phyloP scores from a whole-genome alignment of 2,329 filamentous ascomycete genomes.

The Lachnellula occidentalis region DNA sequence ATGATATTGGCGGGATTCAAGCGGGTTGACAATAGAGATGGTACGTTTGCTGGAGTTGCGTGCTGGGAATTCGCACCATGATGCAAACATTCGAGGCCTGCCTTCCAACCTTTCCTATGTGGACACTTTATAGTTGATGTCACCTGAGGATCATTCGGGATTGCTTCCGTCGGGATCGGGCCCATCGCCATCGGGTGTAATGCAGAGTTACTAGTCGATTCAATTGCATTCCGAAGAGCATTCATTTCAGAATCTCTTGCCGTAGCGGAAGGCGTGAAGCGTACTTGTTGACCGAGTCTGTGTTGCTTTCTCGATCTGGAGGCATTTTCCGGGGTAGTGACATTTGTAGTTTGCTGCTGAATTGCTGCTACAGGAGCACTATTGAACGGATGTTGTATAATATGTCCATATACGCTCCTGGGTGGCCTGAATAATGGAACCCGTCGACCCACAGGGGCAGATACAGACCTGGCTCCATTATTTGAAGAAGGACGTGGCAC shows the following conservation, averaged over 20 bases:
- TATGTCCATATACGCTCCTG: slow-evolving; percentile 26
- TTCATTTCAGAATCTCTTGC: slow-evolving; percentile 21
- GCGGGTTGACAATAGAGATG: neutral
- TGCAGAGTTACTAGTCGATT: slow-evolving; percentile 12
- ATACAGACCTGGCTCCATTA: slow-evolving; percentile 3
- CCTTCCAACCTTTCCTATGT: slow-evolving; percentile 8
- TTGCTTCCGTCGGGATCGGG: slow-evolving; percentile 1
- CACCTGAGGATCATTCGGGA: neutral
- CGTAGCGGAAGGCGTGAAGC: slow-evolving; percentile 24
- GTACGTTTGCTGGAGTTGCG: neutral
- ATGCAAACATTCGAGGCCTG: neutral
- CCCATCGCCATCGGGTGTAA: slow-evolving; percentile 10
- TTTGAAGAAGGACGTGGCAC: neutral
- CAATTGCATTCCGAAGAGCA: slow-evolving; percentile 17
- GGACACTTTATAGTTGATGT: slow-evolving; percentile 5
- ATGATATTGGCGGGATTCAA: neutral
- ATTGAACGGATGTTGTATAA: slow-evolving; percentile 29
- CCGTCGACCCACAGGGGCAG: slow-evolving; percentile 10
- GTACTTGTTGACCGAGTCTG: slow-evolving; percentile 14
- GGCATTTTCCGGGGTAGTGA: neutral
- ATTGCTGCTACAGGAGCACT: slow-evolving; percentile 17
- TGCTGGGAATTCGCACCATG: neutral
- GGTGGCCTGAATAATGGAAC: slow-evolving; percentile 28
- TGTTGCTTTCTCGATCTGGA: slow-evolving; percentile 4
- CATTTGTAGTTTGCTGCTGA: neutral